Conservation (phyloP, 108 stramenopile species). For the Nannochloropsis gaditana region DNA sequence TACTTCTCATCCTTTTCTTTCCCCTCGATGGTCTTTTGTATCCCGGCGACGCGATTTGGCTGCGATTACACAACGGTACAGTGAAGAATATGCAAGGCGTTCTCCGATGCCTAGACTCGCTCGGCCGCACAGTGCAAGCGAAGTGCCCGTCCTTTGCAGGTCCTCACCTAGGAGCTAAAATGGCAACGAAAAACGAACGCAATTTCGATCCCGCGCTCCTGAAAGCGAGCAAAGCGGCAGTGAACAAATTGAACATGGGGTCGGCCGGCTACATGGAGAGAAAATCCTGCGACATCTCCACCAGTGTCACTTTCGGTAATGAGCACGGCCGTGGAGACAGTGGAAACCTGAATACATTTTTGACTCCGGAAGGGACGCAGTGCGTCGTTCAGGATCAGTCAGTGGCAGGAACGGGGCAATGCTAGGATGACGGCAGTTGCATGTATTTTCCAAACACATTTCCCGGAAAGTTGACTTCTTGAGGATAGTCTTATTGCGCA, state of each 20-base stretch:
- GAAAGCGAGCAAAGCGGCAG: background rate
- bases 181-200: background rate
- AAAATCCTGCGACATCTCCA: background rate
- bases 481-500: too few relatives aligned
- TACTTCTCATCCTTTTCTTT: background rate
- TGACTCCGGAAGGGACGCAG: too few relatives aligned
- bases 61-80: slow-evolving; percentile 14
- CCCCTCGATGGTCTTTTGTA: background rate
- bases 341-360: background rate
- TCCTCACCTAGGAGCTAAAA: slow-evolving; percentile 32
- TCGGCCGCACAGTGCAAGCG: slow-evolving; percentile 30
- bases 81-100: slow-evolving; percentile 1
- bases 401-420: too few relatives aligned
- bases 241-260: slow-evolving; percentile 18
- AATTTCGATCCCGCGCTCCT: background rate
- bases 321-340: background rate
- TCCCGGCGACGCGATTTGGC: background rate
- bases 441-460: too few relatives aligned
- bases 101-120: background rate
- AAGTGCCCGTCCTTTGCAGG: background rate
- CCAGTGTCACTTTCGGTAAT: slow-evolving; percentile 17
- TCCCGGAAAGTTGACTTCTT: too few relatives aligned
- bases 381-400: too few relatives aligned
- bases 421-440: too few relatives aligned
- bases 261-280: background rate